Evolutionary conservation across 2,329 filamentous ascomycete species (phyloP), one percentile per base, ranked within the genome.

Genomic region (Drechslerella dactyloides): DNA sequence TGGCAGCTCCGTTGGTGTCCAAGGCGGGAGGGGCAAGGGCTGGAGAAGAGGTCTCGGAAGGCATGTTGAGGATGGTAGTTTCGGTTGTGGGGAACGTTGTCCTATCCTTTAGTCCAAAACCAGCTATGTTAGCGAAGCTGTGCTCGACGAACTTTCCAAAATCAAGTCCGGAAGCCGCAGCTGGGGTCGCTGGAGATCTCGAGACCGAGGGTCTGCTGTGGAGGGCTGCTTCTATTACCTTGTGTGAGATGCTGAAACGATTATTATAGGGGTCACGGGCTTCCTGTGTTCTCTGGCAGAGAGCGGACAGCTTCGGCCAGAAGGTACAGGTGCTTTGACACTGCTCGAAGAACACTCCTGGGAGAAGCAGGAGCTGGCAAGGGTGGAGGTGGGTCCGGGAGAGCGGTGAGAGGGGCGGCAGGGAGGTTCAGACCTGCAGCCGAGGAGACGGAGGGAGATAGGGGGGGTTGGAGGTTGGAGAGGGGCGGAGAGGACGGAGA

Each of bases 1-100:
- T 83, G 78, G 81, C 80, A 76, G 83, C 80, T 78, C 90, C 86
- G 80, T 86, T 87, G 81, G 91, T 93, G 83, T 93, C 90, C 83
- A 93, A 84, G 80, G 81, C 79, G 74, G 76, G 90, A 87, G 80
- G 91, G 84, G 80, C 85, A 85, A 79, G 89, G 84, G 89, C 86
- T 81, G 82, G 82, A 78, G 83, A 79, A 77, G 83, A 79, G 80
- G 83, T 81, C 81, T 85, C 81, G 79, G 84, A 83, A 82, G 86
- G 84, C 86, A 89, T 89, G 81, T 82, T 84, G 78, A 76, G 54
- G 68, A 59, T 23, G 24, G 3, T 40, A 42, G 19, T 57, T 57
- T 19, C 19, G 15, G 62, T 54, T 30, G 33, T 33, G 33, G 46
- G 24, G 21, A 40, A 44, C 19, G 27, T 3, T 27, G 35, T 59